Base-by-base conservation (phyloP, 768 basidiomycete species). In the Hebeloma cylindrosporum region DNA sequence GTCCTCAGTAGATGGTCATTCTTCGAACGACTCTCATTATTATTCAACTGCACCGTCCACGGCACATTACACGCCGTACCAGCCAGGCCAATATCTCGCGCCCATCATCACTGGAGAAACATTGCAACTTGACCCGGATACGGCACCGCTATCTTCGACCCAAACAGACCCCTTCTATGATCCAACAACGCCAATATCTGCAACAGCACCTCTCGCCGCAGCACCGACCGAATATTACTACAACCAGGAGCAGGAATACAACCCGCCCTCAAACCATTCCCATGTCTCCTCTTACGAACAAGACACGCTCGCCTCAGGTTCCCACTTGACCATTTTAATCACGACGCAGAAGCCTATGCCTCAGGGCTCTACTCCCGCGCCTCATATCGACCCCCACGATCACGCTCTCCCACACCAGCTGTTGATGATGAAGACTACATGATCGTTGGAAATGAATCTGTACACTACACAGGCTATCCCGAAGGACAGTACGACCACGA, bases 381-480 rank as follows among this genome's bases (percentile, higher is more conserved):
- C 23, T 64, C 71, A 1, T 75, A 72, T 53, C 66, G 63, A 5
- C 69, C 73, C 3, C 74, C 83, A 22, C 78, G 83, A 36, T 88
- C 86, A 14, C 80, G 86, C 17, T 89, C 87, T 2, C 85, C 87
- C 0, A 88, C 87, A 3, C 86, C 87, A 7, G 80, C 80, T 7
- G 75, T 75, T 3, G 85, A 86, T 39, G 85, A 86, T 28, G 85
- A 87, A 51, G 84, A 82, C 54, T 87, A 85, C 49, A 73, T 71
- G 46, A 70, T 83, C 14, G 73, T 77, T 4, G 78, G 71, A 7
- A 68, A 81, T 50, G 75, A 74, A 33, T 76, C 78, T 40, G 61
- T 78, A 11, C 80, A 85, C 52, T 76, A 80, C 52, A 78, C 73
- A 2, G 76, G 75, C 40, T 50, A 69, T 40, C 58, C 62, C 25